Percentiles rank a stretch among this genome's conserved stretches.
Conservation (phyloP, 2,329 filamentous ascomycete species). For the Emmonsia crescens region DNA sequence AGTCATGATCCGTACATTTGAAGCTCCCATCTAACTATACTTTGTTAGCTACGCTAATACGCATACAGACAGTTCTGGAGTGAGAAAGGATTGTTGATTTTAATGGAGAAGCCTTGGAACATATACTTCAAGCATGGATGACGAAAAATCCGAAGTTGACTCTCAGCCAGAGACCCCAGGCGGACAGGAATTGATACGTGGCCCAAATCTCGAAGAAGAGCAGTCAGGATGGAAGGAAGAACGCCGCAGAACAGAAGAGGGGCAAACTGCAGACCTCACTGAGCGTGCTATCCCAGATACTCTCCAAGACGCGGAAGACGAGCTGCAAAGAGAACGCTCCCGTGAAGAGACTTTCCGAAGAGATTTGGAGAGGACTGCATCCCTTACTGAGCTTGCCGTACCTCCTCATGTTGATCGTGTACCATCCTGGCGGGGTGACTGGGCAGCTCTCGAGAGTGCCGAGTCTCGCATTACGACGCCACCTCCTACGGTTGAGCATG, state of each 20-base stretch:
- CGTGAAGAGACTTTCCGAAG: slow-evolving; percentile 7
- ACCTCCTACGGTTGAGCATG: slow-evolving; percentile 8
- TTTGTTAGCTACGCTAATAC: not conserved
- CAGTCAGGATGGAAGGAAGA: not conserved
- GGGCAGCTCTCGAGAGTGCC: slow-evolving; percentile 28
- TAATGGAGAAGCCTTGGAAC: not conserved
- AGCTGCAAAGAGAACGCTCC: not conserved
- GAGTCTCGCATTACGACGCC: slow-evolving; percentile 13
- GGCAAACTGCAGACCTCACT: not conserved
- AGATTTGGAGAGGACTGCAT: slow-evolving; percentile 6
- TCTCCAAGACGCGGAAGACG: slow-evolving; percentile 1
- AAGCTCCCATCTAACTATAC: not conserved
- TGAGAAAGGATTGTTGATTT: not conserved
- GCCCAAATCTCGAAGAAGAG: not conserved
- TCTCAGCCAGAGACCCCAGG: too few species aligned
- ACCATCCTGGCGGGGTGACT: slow-evolving; percentile 26
- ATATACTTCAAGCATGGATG: not conserved
- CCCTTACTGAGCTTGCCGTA: slow-evolving; percentile 20
- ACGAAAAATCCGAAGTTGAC: not conserved
- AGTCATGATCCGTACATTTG: not conserved
- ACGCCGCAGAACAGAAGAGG: not conserved
- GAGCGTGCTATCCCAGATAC: slow-evolving; percentile 1
- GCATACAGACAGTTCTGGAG: too few species aligned
- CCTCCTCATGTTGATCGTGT: slow-evolving; percentile 36
- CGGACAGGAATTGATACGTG: not conserved